Conservation (phyloP, 345 rosid genomes). For the Brassica juncea region DNA sequence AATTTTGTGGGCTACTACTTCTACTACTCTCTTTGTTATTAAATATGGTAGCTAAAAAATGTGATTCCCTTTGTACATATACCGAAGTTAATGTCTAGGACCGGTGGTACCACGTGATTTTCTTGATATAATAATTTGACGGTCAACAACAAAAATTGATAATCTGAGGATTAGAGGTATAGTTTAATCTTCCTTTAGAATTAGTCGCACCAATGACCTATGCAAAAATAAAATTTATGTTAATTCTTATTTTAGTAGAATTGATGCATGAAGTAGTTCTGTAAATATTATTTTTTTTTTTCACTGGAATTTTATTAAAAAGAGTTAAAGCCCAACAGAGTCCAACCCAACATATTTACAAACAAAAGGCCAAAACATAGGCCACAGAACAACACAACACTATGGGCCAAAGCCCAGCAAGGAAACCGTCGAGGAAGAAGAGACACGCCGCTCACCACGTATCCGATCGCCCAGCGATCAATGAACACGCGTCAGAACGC, state of each 20-base stretch:
- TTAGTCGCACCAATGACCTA: neutral
- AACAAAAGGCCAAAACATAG: too few species aligned
- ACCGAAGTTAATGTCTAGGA: slow-evolving; percentile 27
- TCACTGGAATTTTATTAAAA: too few species aligned
- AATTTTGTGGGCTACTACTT: slow-evolving; percentile 16
- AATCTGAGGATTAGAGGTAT: neutral
- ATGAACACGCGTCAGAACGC: too few species aligned
- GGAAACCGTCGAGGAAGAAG: too few species aligned
- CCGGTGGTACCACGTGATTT: neutral
- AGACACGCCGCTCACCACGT: too few species aligned
- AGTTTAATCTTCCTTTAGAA: neutral
- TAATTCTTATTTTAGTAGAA: neutral
- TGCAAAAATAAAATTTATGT: neutral
- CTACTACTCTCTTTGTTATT: slow-evolving; percentile 11
- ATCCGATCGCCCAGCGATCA: too few species aligned
- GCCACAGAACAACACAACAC: too few species aligned
- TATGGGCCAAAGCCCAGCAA: too few species aligned
- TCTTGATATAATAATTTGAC: neutral
- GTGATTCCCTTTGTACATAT: neutral
- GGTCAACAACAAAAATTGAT: neutral
- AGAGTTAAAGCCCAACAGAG: too few species aligned
- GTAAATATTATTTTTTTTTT: neutral
- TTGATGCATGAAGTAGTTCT: neutral
- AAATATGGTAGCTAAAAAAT: slow-evolving; percentile 25
- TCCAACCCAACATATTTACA: too few species aligned